Conservation (phyloP, 1,284 basidiomycete species). For the Malassezia sp. region DNA sequence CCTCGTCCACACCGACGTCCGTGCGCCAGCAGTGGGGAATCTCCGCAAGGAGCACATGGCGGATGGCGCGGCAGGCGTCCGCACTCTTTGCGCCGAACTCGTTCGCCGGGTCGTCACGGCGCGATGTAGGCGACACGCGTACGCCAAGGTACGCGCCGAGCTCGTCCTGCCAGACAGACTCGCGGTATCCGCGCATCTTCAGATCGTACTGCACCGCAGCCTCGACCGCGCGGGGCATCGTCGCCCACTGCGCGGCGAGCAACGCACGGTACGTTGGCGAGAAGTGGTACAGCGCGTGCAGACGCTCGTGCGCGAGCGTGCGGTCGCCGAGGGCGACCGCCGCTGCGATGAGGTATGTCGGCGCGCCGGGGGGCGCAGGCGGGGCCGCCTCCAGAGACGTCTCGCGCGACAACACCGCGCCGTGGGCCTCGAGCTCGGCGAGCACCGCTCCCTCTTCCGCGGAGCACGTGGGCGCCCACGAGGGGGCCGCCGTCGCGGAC, state of each 20-base stretch:
- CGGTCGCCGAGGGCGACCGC: conserved; percentile 21
- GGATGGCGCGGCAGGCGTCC: conserved; percentile 21
- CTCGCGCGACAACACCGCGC: conserved; percentile 13
- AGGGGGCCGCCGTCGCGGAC: no score
- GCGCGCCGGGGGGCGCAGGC: not conserved
- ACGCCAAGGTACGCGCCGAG: conserved; percentile 40
- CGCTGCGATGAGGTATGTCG: conserved; percentile 34
- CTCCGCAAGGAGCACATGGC: conserved; percentile 13
- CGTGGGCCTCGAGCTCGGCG: conserved; percentile 17
- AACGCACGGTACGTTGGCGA: conserved; percentile 24
- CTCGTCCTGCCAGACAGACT: conserved; percentile 33
- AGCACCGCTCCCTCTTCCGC: conserved; percentile 26
- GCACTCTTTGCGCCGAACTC: conserved; percentile 33
- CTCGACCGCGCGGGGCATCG: conserved; percentile 18
- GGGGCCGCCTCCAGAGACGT: not conserved
- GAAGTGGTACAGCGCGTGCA: conserved; percentile 39
- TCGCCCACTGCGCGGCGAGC: conserved; percentile 17
- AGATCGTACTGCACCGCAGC: conserved; percentile 33
- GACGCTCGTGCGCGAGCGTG: conserved; percentile 33
- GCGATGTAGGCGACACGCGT: conserved; percentile 3
- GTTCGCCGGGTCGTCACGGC: conserved; percentile 16
- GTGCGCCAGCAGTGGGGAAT: conserved; percentile 19
- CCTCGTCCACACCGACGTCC: conserved; percentile 11
- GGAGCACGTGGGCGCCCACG: conserved; percentile 20
- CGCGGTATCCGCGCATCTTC: conserved; percentile 29